Conservation (phyloP, 2,329 filamentous ascomycete genomes). For the Elsinoe fawcettii region DNA sequence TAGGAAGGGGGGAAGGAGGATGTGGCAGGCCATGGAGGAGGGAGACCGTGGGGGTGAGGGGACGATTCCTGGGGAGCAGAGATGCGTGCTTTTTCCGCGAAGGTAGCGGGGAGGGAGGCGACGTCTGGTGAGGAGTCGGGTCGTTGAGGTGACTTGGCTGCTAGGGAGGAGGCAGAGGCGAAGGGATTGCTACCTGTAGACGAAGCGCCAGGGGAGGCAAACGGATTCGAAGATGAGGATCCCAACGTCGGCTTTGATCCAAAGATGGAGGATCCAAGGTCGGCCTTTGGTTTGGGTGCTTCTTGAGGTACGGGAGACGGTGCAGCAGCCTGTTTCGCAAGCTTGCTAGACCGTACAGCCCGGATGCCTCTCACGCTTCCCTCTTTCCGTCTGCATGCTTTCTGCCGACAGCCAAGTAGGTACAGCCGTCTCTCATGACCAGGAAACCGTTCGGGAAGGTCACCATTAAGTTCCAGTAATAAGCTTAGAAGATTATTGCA, state of each 20-base stretch:
- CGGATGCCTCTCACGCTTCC: constrained; percentile 73
- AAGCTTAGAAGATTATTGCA: constrained; percentile 79
- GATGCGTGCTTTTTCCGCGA: constrained; percentile 61
- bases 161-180: constrained; percentile 35
- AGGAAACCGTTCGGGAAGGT: constrained; percentile 78
- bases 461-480: constrained; percentile 82
- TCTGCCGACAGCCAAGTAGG: constrained; percentile 71
- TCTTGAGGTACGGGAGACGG: constrained; percentile 21
- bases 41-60: constrained; percentile 25
- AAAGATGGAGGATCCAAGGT: constrained; percentile 62
- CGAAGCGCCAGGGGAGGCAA: constrained; percentile 43
- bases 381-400: constrained; percentile 70
- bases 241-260: constrained; percentile 45
- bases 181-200: constrained; percentile 58
- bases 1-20: constrained; percentile 62
- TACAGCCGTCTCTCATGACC: constrained; percentile 83
- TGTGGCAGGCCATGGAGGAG: constrained; percentile 66
- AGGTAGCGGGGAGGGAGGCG: constrained; percentile 61
- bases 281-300: constrained; percentile 30
- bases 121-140: constrained; percentile 25
- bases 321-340: constrained; percentile 16
- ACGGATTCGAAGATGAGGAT: constrained; percentile 48
- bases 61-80: constrained; percentile 33
- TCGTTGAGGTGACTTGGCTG: constrained; percentile 38
- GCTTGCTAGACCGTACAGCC: constrained; percentile 48